Base-by-base conservation (phyloP, 164 flowering plant species). In the Paratinospora sagittata region DNA sequence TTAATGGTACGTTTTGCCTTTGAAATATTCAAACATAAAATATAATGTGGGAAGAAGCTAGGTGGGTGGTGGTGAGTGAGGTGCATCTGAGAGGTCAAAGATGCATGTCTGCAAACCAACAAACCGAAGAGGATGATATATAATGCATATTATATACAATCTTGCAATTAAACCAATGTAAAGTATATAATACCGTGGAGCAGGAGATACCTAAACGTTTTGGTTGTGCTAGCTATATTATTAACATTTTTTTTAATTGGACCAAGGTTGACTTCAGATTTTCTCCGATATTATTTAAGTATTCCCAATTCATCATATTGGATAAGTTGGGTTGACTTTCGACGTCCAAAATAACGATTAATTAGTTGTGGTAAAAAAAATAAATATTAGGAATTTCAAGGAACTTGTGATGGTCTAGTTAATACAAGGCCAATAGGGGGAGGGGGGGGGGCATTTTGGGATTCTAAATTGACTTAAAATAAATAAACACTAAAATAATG, bases 181-280 rank as follows among this genome's bases (percentile, higher is more conserved):
- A 60, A 58, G 37, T 70, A 4, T 30, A 30, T 30, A 60, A 58
- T 63, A 26, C 27, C 16, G 52, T 72, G 74, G 68, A 72, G 74
- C 55, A 73, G 70, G 70, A 60, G 66, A 27, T 27, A 73, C 75
- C 70, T 37, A 73, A 73, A 37, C 37, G 24, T 27, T 67, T 27
- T n/a, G 8, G 64, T 23, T 30, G 16, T 47, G 26, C 12, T 2
- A 14, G 5, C 39, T 24, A 16, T 10, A 8, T 24, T 27, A 13
- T 26, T 24, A 27, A 17, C 12, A n/a, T 55, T 45, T 24, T 39
- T 0, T 39, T 43, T 8, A n/a, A 27, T 36, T 19, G 16, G 68
- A n/a, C 23, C 45, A n/a, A 5, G 21, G 30, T n/a, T 41, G 58
- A 19, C 23, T 6, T 30, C 30, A 3, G 13, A 4, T 52, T n/a